These are phyloP conservation scores for Atalantia buxifolia DNA, from an alignment of 345 rosid genomes.

Conservation along the genomic window DNA sequence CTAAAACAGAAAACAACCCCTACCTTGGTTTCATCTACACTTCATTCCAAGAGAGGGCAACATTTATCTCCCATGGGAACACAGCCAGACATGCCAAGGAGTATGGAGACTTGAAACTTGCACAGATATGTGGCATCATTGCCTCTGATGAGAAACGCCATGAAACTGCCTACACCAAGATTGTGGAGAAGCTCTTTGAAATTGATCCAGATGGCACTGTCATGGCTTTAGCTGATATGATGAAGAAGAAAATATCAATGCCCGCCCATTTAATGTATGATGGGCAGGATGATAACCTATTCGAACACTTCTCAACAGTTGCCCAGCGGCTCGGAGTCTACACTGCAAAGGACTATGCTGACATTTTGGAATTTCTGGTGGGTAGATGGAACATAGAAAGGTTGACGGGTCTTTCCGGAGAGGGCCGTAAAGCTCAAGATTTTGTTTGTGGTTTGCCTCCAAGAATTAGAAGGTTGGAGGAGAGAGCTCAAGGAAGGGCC, in stretches of 20 bases:
- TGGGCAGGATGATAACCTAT: slow-evolving; percentile 57
- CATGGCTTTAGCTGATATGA: slow-evolving; percentile 66
- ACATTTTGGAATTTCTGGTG: slow-evolving; percentile 65
- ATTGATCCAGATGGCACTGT: slow-evolving; percentile 60
- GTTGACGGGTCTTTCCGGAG: slow-evolving; percentile 54
- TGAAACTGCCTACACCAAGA: slow-evolving; percentile 67
- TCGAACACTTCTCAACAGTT: slow-evolving; percentile 63
- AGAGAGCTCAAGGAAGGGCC: slow-evolving; percentile 57
- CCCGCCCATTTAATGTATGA: slow-evolving; percentile 71
- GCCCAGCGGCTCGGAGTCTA: slow-evolving; percentile 65
- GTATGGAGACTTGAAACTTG: slow-evolving; percentile 56
- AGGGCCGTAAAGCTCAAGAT: slow-evolving; percentile 48
- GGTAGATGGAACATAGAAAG: slow-evolving; percentile 55
- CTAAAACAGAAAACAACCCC: slow-evolving; percentile 69
- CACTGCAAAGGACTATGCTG: slow-evolving; percentile 65
- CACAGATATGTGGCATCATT: slow-evolving; percentile 65
- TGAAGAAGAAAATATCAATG: slow-evolving; percentile 51
- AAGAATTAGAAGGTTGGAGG: slow-evolving; percentile 58
- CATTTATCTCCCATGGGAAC: slow-evolving; percentile 75
- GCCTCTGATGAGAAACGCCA: slow-evolving; percentile 76
- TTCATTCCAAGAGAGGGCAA: slow-evolving; percentile 78
- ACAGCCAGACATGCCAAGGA: slow-evolving; percentile 65
- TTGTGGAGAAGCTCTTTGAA: slow-evolving; percentile 65
- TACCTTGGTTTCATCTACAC: slow-evolving; percentile 77
- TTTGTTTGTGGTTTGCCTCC: slow-evolving; percentile 57